Evolutionary conservation across 768 basidiomycete genomes (phyloP).

Genomic region (Leccinum sublutescens): DNA sequence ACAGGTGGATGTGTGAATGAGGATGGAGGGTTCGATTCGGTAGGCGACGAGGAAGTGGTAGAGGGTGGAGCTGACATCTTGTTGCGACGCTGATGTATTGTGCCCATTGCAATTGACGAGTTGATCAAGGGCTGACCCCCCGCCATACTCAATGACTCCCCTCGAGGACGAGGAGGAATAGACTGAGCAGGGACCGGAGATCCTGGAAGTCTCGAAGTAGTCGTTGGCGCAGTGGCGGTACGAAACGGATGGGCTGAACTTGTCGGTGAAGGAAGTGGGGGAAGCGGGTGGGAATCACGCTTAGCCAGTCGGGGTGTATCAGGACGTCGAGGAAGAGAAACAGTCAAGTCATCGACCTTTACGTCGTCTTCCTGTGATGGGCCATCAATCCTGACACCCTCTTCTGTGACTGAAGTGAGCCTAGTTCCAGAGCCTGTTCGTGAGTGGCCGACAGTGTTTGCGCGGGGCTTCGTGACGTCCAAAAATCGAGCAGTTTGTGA

Average conservation of each 20-base stretch:
- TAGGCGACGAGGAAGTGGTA: conserved; percentile 34
- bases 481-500: conserved; percentile 33
- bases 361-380: conserved; percentile 24
- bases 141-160: conserved; percentile 43
- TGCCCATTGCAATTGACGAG: conserved; percentile 56
- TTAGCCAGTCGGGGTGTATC: conserved; percentile 44
- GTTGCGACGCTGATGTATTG: conserved; percentile 64
- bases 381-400: conserved; percentile 42
- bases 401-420: conserved; percentile 63
- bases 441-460: conserved; percentile 50
- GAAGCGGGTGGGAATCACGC: conserved; percentile 63
- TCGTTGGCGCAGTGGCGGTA: conserved; percentile 22
- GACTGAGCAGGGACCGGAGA: conserved; percentile 45
- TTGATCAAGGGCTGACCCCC: conserved; percentile 50
- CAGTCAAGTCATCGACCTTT: conserved; percentile 32
- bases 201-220: conserved; percentile 41
- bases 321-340: conserved; percentile 32
- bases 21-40: conserved; percentile 38
- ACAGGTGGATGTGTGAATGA: conserved; percentile 32
- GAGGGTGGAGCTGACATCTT: conserved; percentile 63
- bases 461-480: conserved; percentile 43
- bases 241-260: conserved; percentile 29
- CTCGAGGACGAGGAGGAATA: conserved; percentile 52
- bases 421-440: conserved; percentile 56
- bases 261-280: conserved; percentile 58